Conservation (phyloP, 352 stramenopile species). For the Pythium pyrilobum region DNA sequence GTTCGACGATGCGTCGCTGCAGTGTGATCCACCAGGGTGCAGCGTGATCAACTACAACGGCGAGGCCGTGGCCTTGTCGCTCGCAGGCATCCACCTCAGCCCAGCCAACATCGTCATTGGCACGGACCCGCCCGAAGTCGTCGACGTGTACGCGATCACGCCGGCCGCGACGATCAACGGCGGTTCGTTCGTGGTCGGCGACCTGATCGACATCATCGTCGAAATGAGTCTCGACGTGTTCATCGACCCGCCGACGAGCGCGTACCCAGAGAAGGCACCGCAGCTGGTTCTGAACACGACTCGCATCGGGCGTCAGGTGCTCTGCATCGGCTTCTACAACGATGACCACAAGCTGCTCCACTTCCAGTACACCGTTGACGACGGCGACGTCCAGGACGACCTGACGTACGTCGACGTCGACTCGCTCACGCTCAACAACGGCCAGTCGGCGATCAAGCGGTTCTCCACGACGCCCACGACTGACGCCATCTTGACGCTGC, state of each 20-base stretch:
- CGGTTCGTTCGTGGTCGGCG: conserved; percentile 68
- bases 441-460: conserved; percentile 69
- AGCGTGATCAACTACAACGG: conserved; percentile 73
- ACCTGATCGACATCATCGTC: conserved; percentile 74
- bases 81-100: conserved; percentile 33
- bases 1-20: conserved; percentile 40
- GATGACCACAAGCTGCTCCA: conserved; percentile 48
- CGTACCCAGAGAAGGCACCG: conserved; percentile 69
- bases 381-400: conserved; percentile 42
- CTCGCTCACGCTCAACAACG: conserved; percentile 72
- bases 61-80: conserved; percentile 26
- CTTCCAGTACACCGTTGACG: conserved; percentile 67
- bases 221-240: conserved; percentile 71
- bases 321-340: conserved; percentile 58
- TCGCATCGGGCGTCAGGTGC: conserved; percentile 33
- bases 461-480: conserved; percentile 77
- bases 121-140: conserved; percentile 46
- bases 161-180: conserved; percentile 44
- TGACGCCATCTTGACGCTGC: conserved; percentile 56
- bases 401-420: conserved; percentile 50
- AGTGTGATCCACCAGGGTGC: conserved; percentile 38
- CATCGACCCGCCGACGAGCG: conserved; percentile 66
- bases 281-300: conserved; percentile 58
- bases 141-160: conserved; percentile 61
- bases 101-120: conserved; percentile 55